A percentile compares a stretch with the other conserved stretches of the same genome.
These are phyloP conservation scores for Leptographium galeiforme DNA, from an alignment of 2,329 filamentous ascomycete species.

Conservation along the genomic window DNA sequence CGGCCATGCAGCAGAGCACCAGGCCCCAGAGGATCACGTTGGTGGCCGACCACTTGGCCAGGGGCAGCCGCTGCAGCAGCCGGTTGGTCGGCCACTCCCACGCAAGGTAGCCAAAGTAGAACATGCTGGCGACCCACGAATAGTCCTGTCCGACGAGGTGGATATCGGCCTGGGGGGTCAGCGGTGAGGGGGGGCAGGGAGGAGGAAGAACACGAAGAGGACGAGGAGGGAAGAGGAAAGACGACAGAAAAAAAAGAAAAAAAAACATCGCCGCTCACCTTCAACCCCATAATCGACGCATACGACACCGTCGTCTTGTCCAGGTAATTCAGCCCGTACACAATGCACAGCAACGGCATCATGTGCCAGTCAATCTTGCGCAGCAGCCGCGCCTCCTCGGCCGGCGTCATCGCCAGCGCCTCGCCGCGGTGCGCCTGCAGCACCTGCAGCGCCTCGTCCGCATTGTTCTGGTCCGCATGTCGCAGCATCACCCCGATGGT, in stretches of 20 bases:
- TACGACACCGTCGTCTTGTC: slow-evolving; percentile 31
- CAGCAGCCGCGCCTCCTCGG: slow-evolving; percentile 25
- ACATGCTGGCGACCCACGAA: slow-evolving; percentile 37
- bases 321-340: slow-evolving; percentile 46
- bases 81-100: slow-evolving; percentile 56
- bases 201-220: neutral
- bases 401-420: slow-evolving; percentile 21
- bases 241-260: neutral
- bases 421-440: slow-evolving; percentile 22
- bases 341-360: slow-evolving; percentile 39
- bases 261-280: too few relatives aligned
- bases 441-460: slow-evolving; percentile 29
- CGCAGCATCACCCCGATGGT: slow-evolving; percentile 11
- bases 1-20: slow-evolving; percentile 46
- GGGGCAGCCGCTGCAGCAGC: slow-evolving; percentile 47
- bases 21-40: slow-evolving; percentile 52
- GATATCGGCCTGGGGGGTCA: slow-evolving; percentile 21
- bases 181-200: neutral
- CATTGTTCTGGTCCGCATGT: slow-evolving; percentile 24
- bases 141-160: slow-evolving; percentile 29
- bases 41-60: slow-evolving; percentile 52
- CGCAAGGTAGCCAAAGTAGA: slow-evolving; percentile 33
- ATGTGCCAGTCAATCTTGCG: slow-evolving; percentile 32
- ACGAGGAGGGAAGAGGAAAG: neutral
- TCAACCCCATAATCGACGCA: slow-evolving; percentile 39